These are phyloP conservation scores for Rhodofomes roseus DNA, from an alignment of 1,284 basidiomycete genomes.

Conservation along the genomic window DNA sequence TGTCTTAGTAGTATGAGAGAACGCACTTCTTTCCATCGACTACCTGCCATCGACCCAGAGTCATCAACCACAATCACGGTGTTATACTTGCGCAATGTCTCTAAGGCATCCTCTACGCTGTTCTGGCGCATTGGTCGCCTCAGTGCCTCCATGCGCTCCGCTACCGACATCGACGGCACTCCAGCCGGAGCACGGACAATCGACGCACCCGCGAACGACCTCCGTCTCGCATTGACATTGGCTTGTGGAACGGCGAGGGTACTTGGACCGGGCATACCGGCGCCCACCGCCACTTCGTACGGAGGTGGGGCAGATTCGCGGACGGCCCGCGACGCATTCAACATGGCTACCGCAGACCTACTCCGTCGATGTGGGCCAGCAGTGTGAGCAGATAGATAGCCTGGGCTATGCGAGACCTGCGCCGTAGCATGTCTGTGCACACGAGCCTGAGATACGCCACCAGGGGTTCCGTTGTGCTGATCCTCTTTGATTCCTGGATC, in stretches of 20 bases:
- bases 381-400: constrained; percentile 5
- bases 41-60: constrained; percentile 50
- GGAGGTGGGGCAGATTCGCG: constrained; percentile 16
- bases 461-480: neutral
- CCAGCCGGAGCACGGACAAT: neutral
- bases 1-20: neutral
- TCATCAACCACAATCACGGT: constrained; percentile 58
- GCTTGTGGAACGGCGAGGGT: constrained; percentile 1
- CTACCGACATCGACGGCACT: neutral
- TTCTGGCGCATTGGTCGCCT: constrained; percentile 24
- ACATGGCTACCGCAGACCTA: constrained; percentile 15
- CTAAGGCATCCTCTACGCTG: constrained; percentile 39
- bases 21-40: constrained; percentile 44
- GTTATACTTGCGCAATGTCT: constrained; percentile 42
- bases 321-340: neutral
- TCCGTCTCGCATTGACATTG: neutral
- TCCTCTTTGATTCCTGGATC: neutral
- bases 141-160: constrained; percentile 13
- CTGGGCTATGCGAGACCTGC: neutral
- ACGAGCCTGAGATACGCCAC: neutral
- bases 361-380: constrained; percentile 13
- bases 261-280: neutral
- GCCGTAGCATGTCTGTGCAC: neutral
- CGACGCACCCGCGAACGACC: neutral
- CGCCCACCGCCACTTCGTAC: constrained; percentile 13